Base-by-base conservation (phyloP, 108 stramenopile species). In the Mayamaea pseudoterrestris region DNA sequence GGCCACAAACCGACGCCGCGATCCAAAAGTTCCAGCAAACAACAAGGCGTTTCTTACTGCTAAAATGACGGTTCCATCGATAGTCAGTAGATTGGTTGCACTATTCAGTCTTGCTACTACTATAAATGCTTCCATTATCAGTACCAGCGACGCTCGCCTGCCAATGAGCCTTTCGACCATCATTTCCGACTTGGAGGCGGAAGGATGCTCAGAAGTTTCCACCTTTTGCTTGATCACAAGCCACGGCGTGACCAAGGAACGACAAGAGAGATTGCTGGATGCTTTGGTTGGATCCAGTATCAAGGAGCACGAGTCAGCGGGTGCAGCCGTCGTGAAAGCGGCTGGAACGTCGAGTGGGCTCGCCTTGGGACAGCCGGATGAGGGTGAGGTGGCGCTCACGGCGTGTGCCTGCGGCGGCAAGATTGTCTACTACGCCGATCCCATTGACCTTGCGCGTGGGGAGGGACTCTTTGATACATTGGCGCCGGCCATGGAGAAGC, bases 121-220 rank as follows among this genome's bases (percentile, higher is more conserved):
- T n/a, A n/a, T n/a, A n/a, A n/a, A n/a, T n/a, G n/a, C 44, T 13
- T 50, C 55, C 25, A 22, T 60, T 26, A 22, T 66, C 20, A 54
- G 65, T 36, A 58, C 70, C 51, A 70, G 68, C 35, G 57, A 58
- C 44, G 53, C 80, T 17, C 65, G 73, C 12, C 76, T 82, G 3
- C 85, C 85, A 50, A 87, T 82, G 85, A 66, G 75, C 32, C 76
- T 87, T 4, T 87, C 85, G 21, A 61, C 74, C 22, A 71, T 87
- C 13, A 75, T 82, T 40, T 71, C 74, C 37, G 80, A 82, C 47
- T 62, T 87, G 43, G 80, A 87, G 40, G 68, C 73, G 1, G 80
- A 87, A 47, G 85, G 80, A 13, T 68, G 69, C 14, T 37, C 51
- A 3, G 35, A 59, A 46, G 69, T 87, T 41, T 71, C 76, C 35